Evolutionary conservation across 1,284 basidiomycete species (phyloP), one percentile per base, ranked within the genome.

Genomic region (Golubevia sp.): DNA sequence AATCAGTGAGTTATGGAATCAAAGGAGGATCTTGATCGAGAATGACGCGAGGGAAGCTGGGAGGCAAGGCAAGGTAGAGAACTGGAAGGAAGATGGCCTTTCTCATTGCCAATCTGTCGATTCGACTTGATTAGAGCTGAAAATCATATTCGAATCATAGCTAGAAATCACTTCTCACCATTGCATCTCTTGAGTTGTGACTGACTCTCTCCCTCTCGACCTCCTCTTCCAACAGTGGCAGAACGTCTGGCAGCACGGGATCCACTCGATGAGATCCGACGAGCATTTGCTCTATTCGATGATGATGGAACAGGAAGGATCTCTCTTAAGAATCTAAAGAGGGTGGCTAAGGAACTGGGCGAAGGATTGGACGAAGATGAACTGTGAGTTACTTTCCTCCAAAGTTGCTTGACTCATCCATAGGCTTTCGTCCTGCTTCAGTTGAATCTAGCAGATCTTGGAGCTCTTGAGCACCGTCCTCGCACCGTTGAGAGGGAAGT

Each of bases 301-400:
- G 94, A 97, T 76, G 96, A 99, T 83, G 90, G 91, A 68, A 95
- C 92, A 2, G 96, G 96, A 21, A 96, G 93, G 85, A 99, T 99
- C 70, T 92, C 89, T 70, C 86, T 99, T 58, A 88, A 92, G 71
- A 97, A 98, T 82, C 87, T 99, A 61, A 88, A 92, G 76, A 88
- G 94, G 62, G 96, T 99, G 48, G 96, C 96, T 20, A 97, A 96
- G 82, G 97, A 99, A 84, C 90, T 99, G 69, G 96, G 96, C 18
- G 97, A 99, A 85, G 88, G 91, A 58, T 85, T 99, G 67, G 94
- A 96, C 76, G 97, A 98, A 70, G 96, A 99, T 70, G 97, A 99
- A 80, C 86, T 99, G 94, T 97, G 84, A 85, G 94, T 89, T 6
- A 59, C 57, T 58, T 61, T 64, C 63, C 18, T 52, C 21, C n/a